Percentiles rank a stretch among this genome's conserved stretches.
Conservation (phyloP, 352 stramenopile genomes). For the Phytophthora constricta region DNA sequence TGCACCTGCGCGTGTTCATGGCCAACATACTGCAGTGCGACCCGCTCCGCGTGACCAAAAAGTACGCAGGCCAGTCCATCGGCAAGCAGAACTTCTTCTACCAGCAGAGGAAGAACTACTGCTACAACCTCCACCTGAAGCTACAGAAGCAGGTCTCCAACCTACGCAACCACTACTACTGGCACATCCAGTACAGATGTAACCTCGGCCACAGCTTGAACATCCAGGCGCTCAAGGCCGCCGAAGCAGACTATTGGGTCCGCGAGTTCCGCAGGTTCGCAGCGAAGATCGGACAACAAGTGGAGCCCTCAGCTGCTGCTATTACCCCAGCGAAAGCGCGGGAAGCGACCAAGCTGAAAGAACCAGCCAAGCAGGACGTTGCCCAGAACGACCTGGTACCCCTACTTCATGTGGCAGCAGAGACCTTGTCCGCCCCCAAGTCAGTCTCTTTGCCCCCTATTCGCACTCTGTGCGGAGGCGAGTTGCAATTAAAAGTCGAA, state of each 20-base stretch:
- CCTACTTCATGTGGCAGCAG: too few species aligned
- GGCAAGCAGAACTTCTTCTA: slow-evolving; percentile 85
- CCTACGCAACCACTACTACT: slow-evolving; percentile 85
- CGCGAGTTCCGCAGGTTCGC: slow-evolving; percentile 73
- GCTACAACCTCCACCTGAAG: slow-evolving; percentile 82
- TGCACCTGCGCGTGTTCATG: slow-evolving; percentile 80
- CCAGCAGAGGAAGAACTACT: slow-evolving; percentile 64
- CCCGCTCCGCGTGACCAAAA: slow-evolving; percentile 84
- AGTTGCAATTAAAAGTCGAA: slow-evolving; percentile 15
- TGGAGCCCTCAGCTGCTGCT: slow-evolving; percentile 42
- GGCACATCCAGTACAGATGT: slow-evolving; percentile 80
- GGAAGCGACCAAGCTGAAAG: neutral
- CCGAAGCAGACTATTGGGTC: slow-evolving; percentile 79
- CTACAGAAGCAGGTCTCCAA: slow-evolving; percentile 82
- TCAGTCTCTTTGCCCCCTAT: slow-evolving; percentile 18
- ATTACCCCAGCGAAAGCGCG: too few species aligned
- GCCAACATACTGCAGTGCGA: slow-evolving; percentile 81
- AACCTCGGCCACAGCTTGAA: slow-evolving; percentile 64
- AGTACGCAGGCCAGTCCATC: slow-evolving; percentile 75
- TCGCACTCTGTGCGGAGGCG: slow-evolving; percentile 8
- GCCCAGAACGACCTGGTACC: neutral
- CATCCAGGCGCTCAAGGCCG: slow-evolving; percentile 70
- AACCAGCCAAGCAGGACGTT: neutral
- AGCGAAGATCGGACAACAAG: slow-evolving; percentile 62
- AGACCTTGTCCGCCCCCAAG: neutral